Percentiles rank a stretch among this genome's conserved stretches.
phyloP scores from a whole-genome alignment of 805 yeast species.

The Candida ascalaphidarum region DNA sequence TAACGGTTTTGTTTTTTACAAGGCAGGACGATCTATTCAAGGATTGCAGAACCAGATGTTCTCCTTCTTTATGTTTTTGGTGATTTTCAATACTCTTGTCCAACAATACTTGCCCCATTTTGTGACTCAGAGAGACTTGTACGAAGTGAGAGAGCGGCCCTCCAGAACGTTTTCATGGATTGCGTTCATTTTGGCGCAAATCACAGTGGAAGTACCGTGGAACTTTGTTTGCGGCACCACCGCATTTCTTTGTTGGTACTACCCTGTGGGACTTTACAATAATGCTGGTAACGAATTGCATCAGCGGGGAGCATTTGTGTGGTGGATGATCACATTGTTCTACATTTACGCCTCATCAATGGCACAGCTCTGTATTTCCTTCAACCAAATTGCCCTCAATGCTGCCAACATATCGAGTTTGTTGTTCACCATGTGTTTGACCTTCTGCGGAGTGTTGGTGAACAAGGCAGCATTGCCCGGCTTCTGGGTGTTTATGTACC shows the following conservation, averaged over 20 bases:
- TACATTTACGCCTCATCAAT: slow-evolving; percentile 12
- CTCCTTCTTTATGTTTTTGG: slow-evolving; percentile 60
- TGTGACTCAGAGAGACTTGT: slow-evolving; percentile 53
- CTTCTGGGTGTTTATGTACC: slow-evolving; percentile 67
- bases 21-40: slow-evolving; percentile 10
- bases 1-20: slow-evolving; percentile 10
- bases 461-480: slow-evolving; percentile 14
- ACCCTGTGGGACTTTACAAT: slow-evolving; percentile 3
- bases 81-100: slow-evolving; percentile 46
- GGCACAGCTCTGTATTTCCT: slow-evolving; percentile 14
- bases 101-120: slow-evolving; percentile 53
- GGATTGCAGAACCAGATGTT: slow-evolving; percentile 63
- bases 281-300: slow-evolving; percentile 8
- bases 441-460: slow-evolving; percentile 29
- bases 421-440: slow-evolving; percentile 16
- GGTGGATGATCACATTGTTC: slow-evolving; percentile 16
- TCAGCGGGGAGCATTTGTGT: slow-evolving; percentile 29
- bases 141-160: slow-evolving; percentile 69
- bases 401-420: slow-evolving; percentile 17
- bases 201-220: slow-evolving; percentile 62
- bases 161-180: slow-evolving; percentile 64
- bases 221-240: slow-evolving; percentile 41
- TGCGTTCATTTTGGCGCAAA: slow-evolving; percentile 53
- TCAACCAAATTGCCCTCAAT: slow-evolving; percentile 13
- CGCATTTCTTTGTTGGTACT: slow-evolving; percentile 10